These are phyloP conservation scores for Escovopsis weberi DNA, from an alignment of 2,329 filamentous ascomycete genomes.

Conservation along the genomic window DNA sequence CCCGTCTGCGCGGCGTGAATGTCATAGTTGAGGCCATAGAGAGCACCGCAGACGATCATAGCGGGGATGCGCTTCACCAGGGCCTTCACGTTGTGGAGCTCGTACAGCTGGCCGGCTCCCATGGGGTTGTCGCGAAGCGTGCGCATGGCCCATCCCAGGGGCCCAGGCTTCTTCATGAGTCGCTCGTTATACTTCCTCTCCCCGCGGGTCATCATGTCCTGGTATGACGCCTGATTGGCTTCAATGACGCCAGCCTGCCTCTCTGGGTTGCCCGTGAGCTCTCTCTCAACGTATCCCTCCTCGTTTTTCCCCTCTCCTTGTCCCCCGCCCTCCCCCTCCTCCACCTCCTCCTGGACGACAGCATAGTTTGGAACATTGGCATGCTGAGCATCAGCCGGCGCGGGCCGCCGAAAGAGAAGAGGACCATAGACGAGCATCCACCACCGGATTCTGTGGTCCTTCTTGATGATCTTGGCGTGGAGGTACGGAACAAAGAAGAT, in stretches of 20 bases:
- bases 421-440: slow-evolving; percentile 49
- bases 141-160: slow-evolving; percentile 74
- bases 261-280: slow-evolving; percentile 13
- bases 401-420: slow-evolving; percentile 45
- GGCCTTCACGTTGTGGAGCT: slow-evolving; percentile 53
- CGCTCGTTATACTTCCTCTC: slow-evolving; percentile 45
- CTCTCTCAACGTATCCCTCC: too few species aligned
- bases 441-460: slow-evolving; percentile 49
- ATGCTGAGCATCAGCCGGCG: slow-evolving; percentile 34
- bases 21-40: slow-evolving; percentile 71
- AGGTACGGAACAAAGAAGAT: slow-evolving; percentile 64
- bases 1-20: slow-evolving; percentile 39
- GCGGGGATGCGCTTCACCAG: slow-evolving; percentile 54
- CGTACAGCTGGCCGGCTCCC: slow-evolving; percentile 59
- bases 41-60: slow-evolving; percentile 42
- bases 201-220: slow-evolving; percentile 43
- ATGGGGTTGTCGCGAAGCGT: slow-evolving; percentile 59
- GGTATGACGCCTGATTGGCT: slow-evolving; percentile 38
- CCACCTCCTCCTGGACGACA: slow-evolving; percentile 51
- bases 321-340: slow-evolving; percentile 22
- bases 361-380: slow-evolving; percentile 61
- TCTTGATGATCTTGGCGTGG: slow-evolving; percentile 52
- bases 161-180: slow-evolving; percentile 47
- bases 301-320: too few species aligned
- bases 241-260: slow-evolving; percentile 32